Evolutionary conservation across 164 flowering plant species (phyloP).

Genomic region (Hamamelis virginiana): DNA sequence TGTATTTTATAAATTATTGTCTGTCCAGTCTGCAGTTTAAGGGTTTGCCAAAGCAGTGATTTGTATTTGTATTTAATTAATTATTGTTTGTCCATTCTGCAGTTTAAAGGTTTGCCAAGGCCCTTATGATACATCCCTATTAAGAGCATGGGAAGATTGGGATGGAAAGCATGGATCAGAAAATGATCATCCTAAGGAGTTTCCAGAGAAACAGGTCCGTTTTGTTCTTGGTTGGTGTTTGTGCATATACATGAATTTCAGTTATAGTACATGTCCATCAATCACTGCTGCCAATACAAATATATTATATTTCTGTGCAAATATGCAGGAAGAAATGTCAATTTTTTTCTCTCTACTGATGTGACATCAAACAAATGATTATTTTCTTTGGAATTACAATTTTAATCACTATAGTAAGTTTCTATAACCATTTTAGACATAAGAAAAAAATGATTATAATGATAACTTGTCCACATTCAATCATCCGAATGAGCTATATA

Average conservation of each 20-base stretch:
- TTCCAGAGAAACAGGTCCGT: conserved; percentile 80
- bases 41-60: conserved; percentile 87
- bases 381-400: not conserved
- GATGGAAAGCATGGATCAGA: conserved; percentile 78
- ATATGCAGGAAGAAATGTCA: not conserved
- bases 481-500: not conserved
- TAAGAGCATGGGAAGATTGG: conserved; percentile 93
- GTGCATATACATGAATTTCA: conserved; percentile 1
- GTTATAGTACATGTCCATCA: not conserved
- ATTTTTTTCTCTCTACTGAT: no score
- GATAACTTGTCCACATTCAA: not conserved
- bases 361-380: no score
- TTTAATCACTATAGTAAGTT: no score
- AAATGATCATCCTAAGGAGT: conserved; percentile 81
- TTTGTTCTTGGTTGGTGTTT: not conserved
- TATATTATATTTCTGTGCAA: not conserved
- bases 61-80: not conserved
- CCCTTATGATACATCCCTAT: conserved; percentile 60
- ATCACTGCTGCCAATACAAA: not conserved
- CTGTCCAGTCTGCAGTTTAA: conserved; percentile 49
- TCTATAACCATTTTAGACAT: no score
- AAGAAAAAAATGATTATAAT: not conserved
- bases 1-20: not conserved
- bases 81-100: conserved; percentile 9
- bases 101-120: conserved; percentile 88